Evolutionary conservation across 495 filamentous ascomycete species (phyloP), one percentile per base, ranked within the genome.

Genomic region (Hamigera avellanea): DNA sequence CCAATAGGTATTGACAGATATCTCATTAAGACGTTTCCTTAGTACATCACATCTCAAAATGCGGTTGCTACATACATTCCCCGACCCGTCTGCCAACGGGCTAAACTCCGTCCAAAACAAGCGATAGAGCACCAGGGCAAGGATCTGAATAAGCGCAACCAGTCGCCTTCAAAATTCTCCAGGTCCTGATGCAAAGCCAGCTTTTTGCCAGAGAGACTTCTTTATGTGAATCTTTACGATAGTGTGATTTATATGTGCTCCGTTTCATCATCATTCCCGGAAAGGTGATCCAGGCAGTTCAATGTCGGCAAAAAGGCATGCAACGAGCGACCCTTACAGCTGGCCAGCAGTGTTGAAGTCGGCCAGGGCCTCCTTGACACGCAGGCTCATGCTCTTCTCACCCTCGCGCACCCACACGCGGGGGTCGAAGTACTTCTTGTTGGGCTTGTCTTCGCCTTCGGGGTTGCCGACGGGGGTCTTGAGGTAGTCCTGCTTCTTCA

Each of bases 351-450:
- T 78, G 66, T 89, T 87, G 77, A 98, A 98, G 66, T 95, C 91
- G 44, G 77, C 67, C 36, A 99, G 76, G 25, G 78, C 86, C 52
- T 80, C 78, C 56, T 74, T 59, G 29, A 95, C 78, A 52, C 89
- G 80, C 44, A 72, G 69, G 47, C 70, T 76, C 89, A 95, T 96
- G 53, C 81, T 91, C 78, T 95, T 91, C 76, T 96, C 89, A 51
- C 89, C 89, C 69, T 93, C 86, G 42, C 89, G 82, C 32, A 96
- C 81, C 66, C 70, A 71, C 29, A 70, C 62, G 40, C 70, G 61
- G 41, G 79, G 80, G 51, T 95, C 89, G 64, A 91, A 96, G 78
- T 73, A 89, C 73, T 95, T 95, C 81, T 98, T 98, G 76, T 98
- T 96, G 48, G 91, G 91, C 78, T 95, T 95, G 69, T 89, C 83